A percentile compares a stretch with the other conserved stretches of the same genome.
phyloP scores from a whole-genome alignment of 2,329 filamentous ascomycete species.

The Penicillium concentricum region DNA sequence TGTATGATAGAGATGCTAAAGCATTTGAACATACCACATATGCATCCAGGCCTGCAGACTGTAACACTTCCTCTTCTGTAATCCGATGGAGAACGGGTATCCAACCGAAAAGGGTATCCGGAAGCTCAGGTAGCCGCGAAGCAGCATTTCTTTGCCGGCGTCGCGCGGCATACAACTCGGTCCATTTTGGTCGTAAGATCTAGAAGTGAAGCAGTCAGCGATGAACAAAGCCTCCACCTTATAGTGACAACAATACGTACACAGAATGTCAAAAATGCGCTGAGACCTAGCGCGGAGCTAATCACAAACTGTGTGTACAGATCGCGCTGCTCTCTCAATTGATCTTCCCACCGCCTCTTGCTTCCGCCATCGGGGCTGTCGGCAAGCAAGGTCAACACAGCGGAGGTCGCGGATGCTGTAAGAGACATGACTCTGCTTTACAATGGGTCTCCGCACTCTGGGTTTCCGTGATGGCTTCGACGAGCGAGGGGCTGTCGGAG shows the following conservation, averaged over 20 bases:
- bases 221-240: neutral
- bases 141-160: conserved; percentile 71
- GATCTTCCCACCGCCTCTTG: conserved; percentile 30
- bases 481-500: conserved; percentile 9
- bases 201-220: conserved; percentile 37
- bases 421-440: conserved; percentile 28
- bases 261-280: conserved; percentile 48
- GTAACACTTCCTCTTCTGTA: conserved; percentile 83
- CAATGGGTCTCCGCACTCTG: neutral
- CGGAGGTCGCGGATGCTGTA: conserved; percentile 27
- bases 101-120: conserved; percentile 88
- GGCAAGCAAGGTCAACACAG: conserved; percentile 20
- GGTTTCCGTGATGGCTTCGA: neutral
- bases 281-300: conserved; percentile 43
- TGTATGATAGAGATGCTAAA: neutral
- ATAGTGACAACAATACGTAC: conserved; percentile 29
- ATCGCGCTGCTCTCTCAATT: conserved; percentile 38
- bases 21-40: conserved; percentile 66
- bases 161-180: conserved; percentile 81
- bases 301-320: conserved; percentile 47
- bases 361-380: conserved; percentile 19
- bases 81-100: conserved; percentile 81
- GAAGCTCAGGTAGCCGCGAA: conserved; percentile 70
- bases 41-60: conserved; percentile 88
- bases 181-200: conserved; percentile 88